Evolutionary conservation across 768 basidiomycete genomes (phyloP).

Genomic region (Pleurotus eryngii): DNA sequence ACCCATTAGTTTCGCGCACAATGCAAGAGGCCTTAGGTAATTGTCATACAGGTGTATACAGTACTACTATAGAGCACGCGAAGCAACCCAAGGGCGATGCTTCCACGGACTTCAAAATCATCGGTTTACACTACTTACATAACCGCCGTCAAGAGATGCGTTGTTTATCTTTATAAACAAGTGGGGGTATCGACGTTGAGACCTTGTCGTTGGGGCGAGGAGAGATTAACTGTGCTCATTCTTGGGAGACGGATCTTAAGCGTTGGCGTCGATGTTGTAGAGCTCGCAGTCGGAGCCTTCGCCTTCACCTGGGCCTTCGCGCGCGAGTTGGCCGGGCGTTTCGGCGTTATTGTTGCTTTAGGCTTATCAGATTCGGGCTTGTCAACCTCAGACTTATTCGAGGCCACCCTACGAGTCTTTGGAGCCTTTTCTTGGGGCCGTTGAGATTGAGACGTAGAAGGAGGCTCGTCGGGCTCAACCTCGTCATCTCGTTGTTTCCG

Average conservation of each 20-base stretch:
- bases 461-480: slow-evolving; percentile 1
- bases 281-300: slow-evolving; percentile 15
- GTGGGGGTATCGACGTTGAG: slow-evolving; percentile 7
- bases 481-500: slow-evolving; percentile 7
- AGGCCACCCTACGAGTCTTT: slow-evolving; percentile 2
- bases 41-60: no score
- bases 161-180: background rate
- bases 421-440: slow-evolving; percentile 7
- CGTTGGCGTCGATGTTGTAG: slow-evolving; percentile 31
- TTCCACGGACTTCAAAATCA: no score
- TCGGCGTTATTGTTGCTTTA: background rate
- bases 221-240: slow-evolving; percentile 29
- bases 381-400: slow-evolving; percentile 8
- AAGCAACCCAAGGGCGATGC: no score
- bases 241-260: slow-evolving; percentile 55
- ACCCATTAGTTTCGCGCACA: no score
- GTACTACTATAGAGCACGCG: no score
- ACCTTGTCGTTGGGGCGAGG: slow-evolving; percentile 10
- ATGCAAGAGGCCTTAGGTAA: no score
- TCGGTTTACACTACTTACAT: no score
- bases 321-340: slow-evolving; percentile 19
- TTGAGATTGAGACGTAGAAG: background rate
- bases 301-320: slow-evolving; percentile 11
- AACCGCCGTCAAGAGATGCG: no score
- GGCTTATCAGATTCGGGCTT: slow-evolving; percentile 10